Evolutionary conservation across 768 basidiomycete genomes (phyloP).

Genomic region (Termitomyces eurrhizus): DNA sequence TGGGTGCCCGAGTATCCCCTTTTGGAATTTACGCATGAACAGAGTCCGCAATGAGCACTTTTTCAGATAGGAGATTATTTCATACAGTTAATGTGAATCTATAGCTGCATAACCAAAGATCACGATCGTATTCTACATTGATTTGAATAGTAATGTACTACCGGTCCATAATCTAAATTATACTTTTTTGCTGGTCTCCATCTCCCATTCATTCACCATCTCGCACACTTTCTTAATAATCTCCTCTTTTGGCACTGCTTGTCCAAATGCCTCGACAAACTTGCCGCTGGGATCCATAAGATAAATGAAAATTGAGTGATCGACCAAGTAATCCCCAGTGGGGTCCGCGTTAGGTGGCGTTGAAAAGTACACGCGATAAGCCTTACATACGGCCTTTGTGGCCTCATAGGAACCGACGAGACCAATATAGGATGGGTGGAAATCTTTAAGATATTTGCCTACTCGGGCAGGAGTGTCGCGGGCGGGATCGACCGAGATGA

Average conservation of each 20-base stretch:
- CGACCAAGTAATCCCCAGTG: slow-evolving; percentile 94
- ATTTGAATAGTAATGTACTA: not conserved
- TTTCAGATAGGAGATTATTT: not conserved
- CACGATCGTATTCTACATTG: not conserved
- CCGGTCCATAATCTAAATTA: slow-evolving; percentile 10
- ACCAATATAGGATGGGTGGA: slow-evolving; percentile 88
- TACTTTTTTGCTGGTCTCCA: slow-evolving; percentile 33
- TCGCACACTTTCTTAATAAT: slow-evolving; percentile 61
- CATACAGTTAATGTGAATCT: not conserved
- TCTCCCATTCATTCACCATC: slow-evolving; percentile 40
- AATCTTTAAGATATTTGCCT: slow-evolving; percentile 70
- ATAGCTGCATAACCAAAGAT: not conserved
- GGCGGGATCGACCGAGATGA: slow-evolving; percentile 96
- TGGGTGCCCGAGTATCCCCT: slow-evolving; percentile 1
- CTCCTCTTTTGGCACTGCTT: slow-evolving; percentile 65
- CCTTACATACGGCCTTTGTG: slow-evolving; percentile 87
- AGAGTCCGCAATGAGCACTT: not conserved
- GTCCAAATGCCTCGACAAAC: slow-evolving; percentile 97
- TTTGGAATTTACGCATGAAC: not conserved
- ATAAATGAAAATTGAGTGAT: slow-evolving; percentile 96
- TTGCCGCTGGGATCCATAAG: slow-evolving; percentile 94
- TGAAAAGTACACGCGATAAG: slow-evolving; percentile 98
- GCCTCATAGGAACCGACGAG: slow-evolving; percentile 80
- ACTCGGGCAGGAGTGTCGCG: slow-evolving; percentile 70
- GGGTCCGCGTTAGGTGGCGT: slow-evolving; percentile 86